Conservation (phyloP, 192 early-diverging fungal genomes). For the Spinellus fusiger region DNA sequence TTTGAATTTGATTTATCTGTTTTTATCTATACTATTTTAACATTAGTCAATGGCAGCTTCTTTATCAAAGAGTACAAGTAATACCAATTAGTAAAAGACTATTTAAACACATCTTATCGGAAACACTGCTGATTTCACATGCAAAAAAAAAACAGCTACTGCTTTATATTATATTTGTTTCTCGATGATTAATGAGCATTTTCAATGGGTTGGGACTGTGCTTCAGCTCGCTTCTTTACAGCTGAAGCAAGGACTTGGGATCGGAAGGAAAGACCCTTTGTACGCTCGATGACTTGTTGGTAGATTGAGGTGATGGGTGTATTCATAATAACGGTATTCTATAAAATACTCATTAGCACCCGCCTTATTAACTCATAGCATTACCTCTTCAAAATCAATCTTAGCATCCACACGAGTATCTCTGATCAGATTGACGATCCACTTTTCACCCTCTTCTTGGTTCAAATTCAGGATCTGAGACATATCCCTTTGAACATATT, state of each 20-base stretch:
- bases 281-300: constrained; percentile 95
- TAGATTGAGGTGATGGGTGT: constrained; percentile 79
- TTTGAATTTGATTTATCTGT: too few relatives aligned
- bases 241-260: constrained; percentile 81
- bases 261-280: constrained; percentile 85
- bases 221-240: constrained; percentile 82
- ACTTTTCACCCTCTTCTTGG: constrained; percentile 91
- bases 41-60: too few relatives aligned
- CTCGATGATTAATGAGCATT: constrained; percentile 6
- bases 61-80: too few relatives aligned
- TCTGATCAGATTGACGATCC: constrained; percentile 96
- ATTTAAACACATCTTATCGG: too few relatives aligned
- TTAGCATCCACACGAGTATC: constrained; percentile 96
- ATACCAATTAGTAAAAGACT: too few relatives aligned
- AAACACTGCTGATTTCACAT: not conserved
- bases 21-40: too few relatives aligned
- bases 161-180: not conserved
- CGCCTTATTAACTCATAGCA: not conserved
- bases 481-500: constrained; percentile 49
- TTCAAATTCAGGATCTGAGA: constrained; percentile 79
- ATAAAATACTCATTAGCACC: constrained; percentile 6
- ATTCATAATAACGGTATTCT: constrained; percentile 93
- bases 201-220: constrained; percentile 15
- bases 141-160: not conserved
- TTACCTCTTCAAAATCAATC: constrained; percentile 85